Evolutionary conservation across 176 grass and related monocot species (phyloP), one percentile per base, ranked within the genome.

Genomic region (Oryza rufipogon): DNA sequence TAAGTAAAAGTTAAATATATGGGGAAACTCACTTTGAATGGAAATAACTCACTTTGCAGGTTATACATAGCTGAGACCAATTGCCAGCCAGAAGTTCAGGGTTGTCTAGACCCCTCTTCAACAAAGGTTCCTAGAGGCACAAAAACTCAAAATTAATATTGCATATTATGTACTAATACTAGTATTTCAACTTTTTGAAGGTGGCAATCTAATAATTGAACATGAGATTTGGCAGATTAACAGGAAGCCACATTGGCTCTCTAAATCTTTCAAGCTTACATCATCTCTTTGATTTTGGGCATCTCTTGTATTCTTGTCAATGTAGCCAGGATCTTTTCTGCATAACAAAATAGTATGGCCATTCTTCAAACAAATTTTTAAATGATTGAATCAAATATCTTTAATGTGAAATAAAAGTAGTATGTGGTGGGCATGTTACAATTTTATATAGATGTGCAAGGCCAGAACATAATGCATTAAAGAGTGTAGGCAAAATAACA

Each of bases 321-420:
- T 92, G 84, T 90, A 98, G 80, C 96, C 96, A 87, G 93, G 96
- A 89, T 98, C 91, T 87, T 98, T 98, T 86, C 93, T 98, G 91
- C 63, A 87, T 41, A 87, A 81, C 34, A 89, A 80, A 77, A 39
- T 23, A 78, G 39, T 67, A 71, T 76, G 74, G 46, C 60, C 78
- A 90, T 77, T 80, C 20, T 80, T 20, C 64, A 49, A 76, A n/a
- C 23, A 3, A 76, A 60, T 45, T 51, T 51, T 51, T 71, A 71
- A 26, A 81, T 45, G 28, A 61, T 54, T 41, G 85, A 85, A 82
- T 33, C 1, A 34, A 70, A 75, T 80, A 42, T 15, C 33, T 47
- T n/a, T 41, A 33, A 52, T 23, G 56, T 42, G 64, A 42, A 33
- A 67, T 64, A 51, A 72, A 84, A 70, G 15, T 81, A 68, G 26